Evolutionary conservation across 192 early-diverging fungal genomes (phyloP), one percentile per base, ranked within the genome.

Genomic region (Backusella luteola): DNA sequence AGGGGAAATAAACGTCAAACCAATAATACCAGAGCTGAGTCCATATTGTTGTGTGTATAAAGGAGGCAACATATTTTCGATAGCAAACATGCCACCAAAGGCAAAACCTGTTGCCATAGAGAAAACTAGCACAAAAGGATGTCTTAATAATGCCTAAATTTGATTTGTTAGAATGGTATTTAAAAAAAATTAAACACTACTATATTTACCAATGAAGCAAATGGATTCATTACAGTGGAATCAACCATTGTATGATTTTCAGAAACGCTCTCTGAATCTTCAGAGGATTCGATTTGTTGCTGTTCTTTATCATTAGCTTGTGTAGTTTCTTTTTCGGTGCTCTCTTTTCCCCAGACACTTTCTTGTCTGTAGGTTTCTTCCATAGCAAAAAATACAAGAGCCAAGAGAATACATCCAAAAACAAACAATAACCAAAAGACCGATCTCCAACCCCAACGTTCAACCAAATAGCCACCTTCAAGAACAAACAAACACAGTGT

Each of bases 71-170:
- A 82, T 78, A 23, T 77, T 82, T 76, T 78, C 77, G 38, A 82
- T 83, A 23, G 84, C 81, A 74, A 85, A 87, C 86, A 87, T 87
- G 67, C 80, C 78, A 32, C 84, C 84, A 74, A 87, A 87, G 6
- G 84, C 70, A 66, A 88, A 76, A 53, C 83, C 84, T 8, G 78
- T 81, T 52, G 82, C 77, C 36, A 87, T 77, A 9, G 85, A 76
- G 2, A 72, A 66, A 17, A 87, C 59, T 6, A 87, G 36, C 14
- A 87, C 84, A 32, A 85, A 77, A n/a, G 85, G 81, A 53, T 84
- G 77, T 67, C 44, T 79, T n/a, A 87, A 41, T 83, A 77, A 56
- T 79, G 68, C 23, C 82, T 52, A 63, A 38, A n/a, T 29, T 76
- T 21, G 63, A 73, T 59, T 38, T 34, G 52, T 34, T 73, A 52